Base-by-base conservation (phyloP, 2,329 filamentous ascomycete species). In the Diaporthe amygdali region DNA sequence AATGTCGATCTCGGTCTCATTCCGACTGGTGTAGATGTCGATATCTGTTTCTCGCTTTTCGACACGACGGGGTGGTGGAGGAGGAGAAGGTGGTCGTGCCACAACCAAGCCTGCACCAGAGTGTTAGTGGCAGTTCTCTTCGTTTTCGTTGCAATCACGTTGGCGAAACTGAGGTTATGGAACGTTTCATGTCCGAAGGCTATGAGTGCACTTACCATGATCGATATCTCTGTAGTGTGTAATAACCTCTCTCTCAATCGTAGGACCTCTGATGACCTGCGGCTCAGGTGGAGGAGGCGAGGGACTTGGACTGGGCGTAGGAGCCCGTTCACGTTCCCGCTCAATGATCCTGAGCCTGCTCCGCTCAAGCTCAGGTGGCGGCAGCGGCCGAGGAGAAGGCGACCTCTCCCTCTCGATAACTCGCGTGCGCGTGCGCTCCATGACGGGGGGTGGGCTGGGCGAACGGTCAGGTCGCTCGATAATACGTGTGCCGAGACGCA, bases 211-310 rank as follows among this genome's bases (percentile, higher is more conserved):
- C 90, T 79, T 85, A 94, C 93, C 95, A 82, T 97, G 94, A 78
- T 97, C 93, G 76, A 97, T 92, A 78, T 96, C 93, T 71, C 92
- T 89, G 79, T 96, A 96, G 82, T 96, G 94, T 0, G 94, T 97
- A 75, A 97, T 95, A 71, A 97, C 91, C 79, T 97, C 94, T 77
- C 96, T 91, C 81, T 96, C 93, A 76, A 97, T 94, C 0, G 92
- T 93, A 41, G 94, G 94, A 25, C 92, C 91, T 51, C 90, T 88
- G 76, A 96, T 91, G 54, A 93, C 87, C 74, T 88, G 87, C 37
- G 90, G 90, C 54, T 88, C 89, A n/a, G 88, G 86, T 5, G 89
- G 89, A 25, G 88, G 87, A 14, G 87, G 85, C 25, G 86, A 80
- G 20, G 84, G 85, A 14, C 86, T 86, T 69, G 83, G 81, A 80